Evolutionary conservation across 805 yeast genomes (phyloP), one percentile per base, ranked within the genome.

Genomic region (Zygosaccharomyces lentus): DNA sequence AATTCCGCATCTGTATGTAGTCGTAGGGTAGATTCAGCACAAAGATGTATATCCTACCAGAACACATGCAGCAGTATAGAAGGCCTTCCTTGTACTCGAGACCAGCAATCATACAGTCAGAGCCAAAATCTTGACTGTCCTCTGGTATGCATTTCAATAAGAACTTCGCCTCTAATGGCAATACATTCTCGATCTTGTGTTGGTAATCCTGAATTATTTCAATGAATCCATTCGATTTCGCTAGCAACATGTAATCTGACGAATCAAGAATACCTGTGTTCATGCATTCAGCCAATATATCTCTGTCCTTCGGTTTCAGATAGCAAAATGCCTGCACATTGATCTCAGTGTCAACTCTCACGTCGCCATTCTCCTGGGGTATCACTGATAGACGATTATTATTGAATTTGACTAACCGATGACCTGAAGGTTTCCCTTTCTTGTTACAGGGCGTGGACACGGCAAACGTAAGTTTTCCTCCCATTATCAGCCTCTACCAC

Each of bases 161-260:
- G 44, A 37, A 58, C 3, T 47, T 32, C 10, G 65, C 55, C n/a
- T 43, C 37, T 34, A 62, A 26, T 1, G 50, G 21, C 3, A 45
- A 5, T 1, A 37, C 38, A 21, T 49, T 43, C 7, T 41, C 30
- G 4, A 55, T 7, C 40, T 56, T 56, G 25, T 48, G 52, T 23
- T 51, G 49, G 36, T 52, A 60, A 45, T 62, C 61, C 27, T 43
- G 46, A 3, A 59, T 46, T n/a, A 63, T 48, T 39, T 61, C 66
- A 15, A 63, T 56, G 16, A 56, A 43, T 4, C 67, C 66, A 50
- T 56, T 57, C 9, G 58, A 54, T 43, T 56, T 61, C 0, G 57
- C 62, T n/a, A 62, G 31, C 10, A 63, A 26, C 53, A 63, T 42
- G 46, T 58, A 62, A 45, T 63, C 66, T 10, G 60, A 57, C 21